These are phyloP conservation scores for Penicillium argentinense DNA, from an alignment of 495 filamentous ascomycete species.

Conservation along the genomic window DNA sequence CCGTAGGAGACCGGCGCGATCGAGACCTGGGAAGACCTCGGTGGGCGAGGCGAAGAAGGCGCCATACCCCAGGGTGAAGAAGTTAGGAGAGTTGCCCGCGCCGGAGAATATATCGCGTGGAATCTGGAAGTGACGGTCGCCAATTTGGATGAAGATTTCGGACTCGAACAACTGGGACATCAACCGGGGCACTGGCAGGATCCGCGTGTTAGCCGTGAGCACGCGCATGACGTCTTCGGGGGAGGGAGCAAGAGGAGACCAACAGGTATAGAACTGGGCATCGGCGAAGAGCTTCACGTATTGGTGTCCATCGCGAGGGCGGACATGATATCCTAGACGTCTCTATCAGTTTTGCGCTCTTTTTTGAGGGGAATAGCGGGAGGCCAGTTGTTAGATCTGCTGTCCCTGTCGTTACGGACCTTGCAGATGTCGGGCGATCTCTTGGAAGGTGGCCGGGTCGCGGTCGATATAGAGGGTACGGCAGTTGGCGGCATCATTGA, in stretches of 20 bases:
- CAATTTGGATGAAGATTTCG: conserved; percentile 88
- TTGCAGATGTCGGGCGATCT: conserved; percentile 90
- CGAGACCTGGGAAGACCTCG: conserved; percentile 84
- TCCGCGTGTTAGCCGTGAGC: conserved; percentile 7
- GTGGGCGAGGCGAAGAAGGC: conserved; percentile 80
- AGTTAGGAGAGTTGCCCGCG: conserved; percentile 89
- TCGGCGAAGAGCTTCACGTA: conserved; percentile 94
- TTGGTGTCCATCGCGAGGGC: conserved; percentile 77
- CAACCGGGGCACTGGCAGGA: conserved; percentile 74
- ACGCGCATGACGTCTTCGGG: not conserved
- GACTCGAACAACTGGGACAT: conserved; percentile 94
- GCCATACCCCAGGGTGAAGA: conserved; percentile 90
- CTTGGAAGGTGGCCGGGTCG: conserved; percentile 84
- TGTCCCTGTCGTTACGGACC: conserved; percentile 44
- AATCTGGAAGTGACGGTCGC: conserved; percentile 81
- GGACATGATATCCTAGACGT: conserved; percentile 72
- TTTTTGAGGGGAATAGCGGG: too few relatives aligned
- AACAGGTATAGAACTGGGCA: conserved; percentile 90
- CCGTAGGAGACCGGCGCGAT: conserved; percentile 76
- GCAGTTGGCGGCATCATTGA: conserved; percentile 53
- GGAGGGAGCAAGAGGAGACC: conserved; percentile 16
- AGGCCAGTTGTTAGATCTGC: too few relatives aligned
- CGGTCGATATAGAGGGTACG: conserved; percentile 92
- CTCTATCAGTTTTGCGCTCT: conserved; percentile 5
- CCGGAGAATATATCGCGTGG: conserved; percentile 82